These are phyloP conservation scores for Nectriaceae sp. DNA, from an alignment of 2,329 filamentous ascomycete species.

Conservation along the genomic window DNA sequence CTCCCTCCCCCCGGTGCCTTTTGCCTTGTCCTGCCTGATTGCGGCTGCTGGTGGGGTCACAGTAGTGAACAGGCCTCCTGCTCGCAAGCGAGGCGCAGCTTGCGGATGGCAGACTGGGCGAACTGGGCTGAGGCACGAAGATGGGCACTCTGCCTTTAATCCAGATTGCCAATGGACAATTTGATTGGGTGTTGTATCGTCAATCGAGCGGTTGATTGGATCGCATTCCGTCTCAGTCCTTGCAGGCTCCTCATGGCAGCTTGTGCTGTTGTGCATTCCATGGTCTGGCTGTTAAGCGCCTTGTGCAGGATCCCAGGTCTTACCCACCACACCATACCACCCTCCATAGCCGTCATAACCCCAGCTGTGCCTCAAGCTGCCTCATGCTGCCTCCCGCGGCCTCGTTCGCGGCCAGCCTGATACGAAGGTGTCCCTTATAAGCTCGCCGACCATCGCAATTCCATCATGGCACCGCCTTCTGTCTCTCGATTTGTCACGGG, in stretches of 20 bases:
- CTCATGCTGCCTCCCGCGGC: conserved; percentile 1
- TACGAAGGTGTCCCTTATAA: neutral
- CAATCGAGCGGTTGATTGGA: neutral
- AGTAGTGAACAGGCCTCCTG: neutral
- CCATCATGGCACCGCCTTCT: neutral
- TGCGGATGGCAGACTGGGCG: neutral
- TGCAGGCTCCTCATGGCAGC: neutral
- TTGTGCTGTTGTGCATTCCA: neutral
- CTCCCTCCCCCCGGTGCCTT: too few species aligned
- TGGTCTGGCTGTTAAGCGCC: neutral
- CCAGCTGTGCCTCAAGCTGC: neutral
- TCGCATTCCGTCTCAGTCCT: neutral
- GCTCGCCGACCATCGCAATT: neutral
- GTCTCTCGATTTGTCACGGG: neutral
- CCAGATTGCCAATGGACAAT: neutral
- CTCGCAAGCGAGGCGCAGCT: neutral
- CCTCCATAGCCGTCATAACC: neutral
- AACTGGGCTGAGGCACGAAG: neutral
- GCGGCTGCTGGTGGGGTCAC: neutral
- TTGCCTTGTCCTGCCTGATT: too few species aligned
- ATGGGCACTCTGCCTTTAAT: neutral
- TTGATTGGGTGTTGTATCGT: neutral
- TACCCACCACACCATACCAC: too few species aligned
- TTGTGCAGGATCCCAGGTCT: neutral
- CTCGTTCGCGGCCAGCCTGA: neutral